Conservation (phyloP, 108 stramenopile genomes). For the Stephanodiscus minutulus region DNA sequence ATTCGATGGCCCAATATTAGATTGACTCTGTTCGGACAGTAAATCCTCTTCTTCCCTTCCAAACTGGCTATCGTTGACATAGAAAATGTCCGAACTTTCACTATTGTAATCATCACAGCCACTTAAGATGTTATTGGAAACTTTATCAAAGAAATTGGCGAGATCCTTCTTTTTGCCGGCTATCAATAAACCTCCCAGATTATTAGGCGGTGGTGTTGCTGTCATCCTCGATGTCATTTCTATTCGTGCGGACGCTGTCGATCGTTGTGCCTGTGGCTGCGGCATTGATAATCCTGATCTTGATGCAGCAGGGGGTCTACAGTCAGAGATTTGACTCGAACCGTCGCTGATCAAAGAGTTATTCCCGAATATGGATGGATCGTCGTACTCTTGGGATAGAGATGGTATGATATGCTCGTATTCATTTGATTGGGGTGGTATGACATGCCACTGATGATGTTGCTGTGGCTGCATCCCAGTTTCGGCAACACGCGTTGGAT, state of each 20-base stretch:
- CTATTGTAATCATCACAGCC: conserved; percentile 11
- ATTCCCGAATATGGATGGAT: neutral
- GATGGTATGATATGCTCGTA: neutral
- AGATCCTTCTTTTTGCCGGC: conserved; percentile 8
- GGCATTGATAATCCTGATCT: neutral
- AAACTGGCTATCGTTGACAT: conserved; percentile 6
- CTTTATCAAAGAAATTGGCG: conserved; percentile 2
- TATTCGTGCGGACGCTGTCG: neutral
- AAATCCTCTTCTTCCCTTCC: neutral
- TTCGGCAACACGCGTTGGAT: neutral
- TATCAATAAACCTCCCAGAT: neutral
- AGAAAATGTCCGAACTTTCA: conserved; percentile 7
- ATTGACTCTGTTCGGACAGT: neutral
- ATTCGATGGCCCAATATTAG: neutral
- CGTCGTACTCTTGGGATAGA: neutral
- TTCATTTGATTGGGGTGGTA: too few species aligned
- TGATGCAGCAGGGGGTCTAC: neutral
- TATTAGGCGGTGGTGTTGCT: neutral
- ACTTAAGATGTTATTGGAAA: conserved; percentile 10
- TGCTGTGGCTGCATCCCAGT: neutral
- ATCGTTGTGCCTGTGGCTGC: neutral
- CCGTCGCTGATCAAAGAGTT: neutral
- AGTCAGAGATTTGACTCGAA: neutral
- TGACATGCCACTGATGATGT: neutral
- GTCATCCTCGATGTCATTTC: neutral